Percentiles rank a stretch among this genome's conserved stretches.
Conservation (phyloP, 495 filamentous ascomycete species). For the Physcia stellaris region DNA sequence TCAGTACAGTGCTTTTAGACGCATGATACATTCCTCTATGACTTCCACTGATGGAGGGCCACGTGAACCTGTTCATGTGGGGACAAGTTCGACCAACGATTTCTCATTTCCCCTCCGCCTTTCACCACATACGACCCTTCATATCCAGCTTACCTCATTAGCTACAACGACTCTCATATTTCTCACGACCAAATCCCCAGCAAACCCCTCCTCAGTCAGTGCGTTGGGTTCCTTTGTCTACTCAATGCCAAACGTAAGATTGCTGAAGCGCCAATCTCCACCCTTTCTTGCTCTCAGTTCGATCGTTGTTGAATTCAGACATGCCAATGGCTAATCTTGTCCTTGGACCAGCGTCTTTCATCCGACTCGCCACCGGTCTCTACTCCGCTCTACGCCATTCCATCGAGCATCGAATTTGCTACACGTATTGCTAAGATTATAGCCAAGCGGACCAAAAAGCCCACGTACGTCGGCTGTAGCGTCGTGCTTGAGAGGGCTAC, state of each 20-base stretch:
- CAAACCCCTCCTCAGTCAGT: constrained; percentile 22
- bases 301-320: constrained; percentile 1
- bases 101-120: constrained; percentile 67
- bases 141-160: constrained; percentile 61
- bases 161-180: constrained; percentile 57
- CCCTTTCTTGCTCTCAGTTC: not conserved
- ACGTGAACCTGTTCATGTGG: too few relatives aligned
- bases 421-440: constrained; percentile 73
- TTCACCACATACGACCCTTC: constrained; percentile 62
- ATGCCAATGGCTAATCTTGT: too few relatives aligned
- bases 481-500: constrained; percentile 51
- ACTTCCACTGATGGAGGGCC: too few relatives aligned
- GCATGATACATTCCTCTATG: too few relatives aligned
- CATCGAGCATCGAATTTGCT: constrained; percentile 71
- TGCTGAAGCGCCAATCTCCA: not conserved
- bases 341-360: constrained; percentile 4
- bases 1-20: too few relatives aligned
- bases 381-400: constrained; percentile 62
- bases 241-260: constrained; percentile 72
- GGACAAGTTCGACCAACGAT: too few relatives aligned
- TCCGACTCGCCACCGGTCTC: constrained; percentile 35
- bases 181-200: constrained; percentile 47
- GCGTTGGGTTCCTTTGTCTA: constrained; percentile 78
- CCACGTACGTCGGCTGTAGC: constrained; percentile 75
- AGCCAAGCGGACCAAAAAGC: constrained; percentile 50